phyloP scores from a whole-genome alignment of 208 protist species.

The Spongospora subterranea region DNA sequence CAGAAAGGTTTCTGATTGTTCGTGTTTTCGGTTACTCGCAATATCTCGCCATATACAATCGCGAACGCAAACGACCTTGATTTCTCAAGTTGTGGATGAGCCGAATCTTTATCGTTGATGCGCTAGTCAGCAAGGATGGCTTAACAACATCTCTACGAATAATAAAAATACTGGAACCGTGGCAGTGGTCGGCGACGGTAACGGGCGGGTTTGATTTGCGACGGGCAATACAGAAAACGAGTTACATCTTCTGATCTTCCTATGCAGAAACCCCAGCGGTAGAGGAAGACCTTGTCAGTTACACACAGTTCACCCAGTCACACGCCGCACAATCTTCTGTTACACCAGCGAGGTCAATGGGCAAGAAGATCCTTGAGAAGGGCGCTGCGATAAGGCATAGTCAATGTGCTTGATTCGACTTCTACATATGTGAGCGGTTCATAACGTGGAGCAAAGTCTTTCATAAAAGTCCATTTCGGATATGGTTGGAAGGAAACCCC shows the following conservation, averaged over 20 bases:
- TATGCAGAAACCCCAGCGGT: no score
- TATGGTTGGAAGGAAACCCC: no score
- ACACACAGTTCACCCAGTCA: no score
- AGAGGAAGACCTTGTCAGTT: no score
- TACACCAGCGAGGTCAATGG: no score
- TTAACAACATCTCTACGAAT: conserved; percentile 60
- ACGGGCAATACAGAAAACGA: conserved; percentile 40
- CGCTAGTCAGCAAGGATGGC: neutral
- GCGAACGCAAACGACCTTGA: neutral
- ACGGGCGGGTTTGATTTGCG: neutral
- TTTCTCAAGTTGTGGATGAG: conserved; percentile 61
- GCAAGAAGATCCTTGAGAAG: no score
- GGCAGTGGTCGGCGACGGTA: neutral
- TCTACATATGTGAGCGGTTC: no score
- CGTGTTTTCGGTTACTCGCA: neutral
- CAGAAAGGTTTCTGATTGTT: conserved; percentile 57
- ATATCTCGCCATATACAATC: conserved; percentile 61
- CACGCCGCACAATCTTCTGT: no score
- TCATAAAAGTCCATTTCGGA: no score
- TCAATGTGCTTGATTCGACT: no score
- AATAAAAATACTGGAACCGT: conserved; percentile 57
- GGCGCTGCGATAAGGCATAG: no score
- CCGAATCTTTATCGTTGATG: neutral
- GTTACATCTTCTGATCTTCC: neutral
- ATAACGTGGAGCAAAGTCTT: no score